phyloP scores from a whole-genome alignment of 1,139 yeast genomes.

The Pneumocystis murina region DNA sequence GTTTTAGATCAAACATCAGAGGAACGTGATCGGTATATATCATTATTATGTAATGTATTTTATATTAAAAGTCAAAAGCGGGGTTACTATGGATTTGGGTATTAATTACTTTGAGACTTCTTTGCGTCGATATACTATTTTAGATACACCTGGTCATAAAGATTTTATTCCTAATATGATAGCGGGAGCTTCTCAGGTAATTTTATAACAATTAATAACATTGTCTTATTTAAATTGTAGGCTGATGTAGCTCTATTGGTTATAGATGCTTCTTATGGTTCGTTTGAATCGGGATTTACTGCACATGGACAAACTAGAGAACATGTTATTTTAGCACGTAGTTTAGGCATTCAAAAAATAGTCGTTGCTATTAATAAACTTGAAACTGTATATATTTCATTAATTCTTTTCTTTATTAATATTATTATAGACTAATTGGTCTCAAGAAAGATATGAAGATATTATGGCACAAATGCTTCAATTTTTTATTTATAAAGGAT shows the following conservation, averaged over 20 bases:
- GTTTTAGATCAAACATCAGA: conserved; percentile 89
- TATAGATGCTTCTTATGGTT: conserved; percentile 65
- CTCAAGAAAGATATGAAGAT: conserved; percentile 44
- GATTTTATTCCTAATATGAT: conserved; percentile 98
- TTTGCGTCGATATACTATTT: conserved; percentile 56
- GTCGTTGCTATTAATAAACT: conserved; percentile 78
- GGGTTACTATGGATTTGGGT: conserved; percentile 89
- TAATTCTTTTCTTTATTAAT: background rate
- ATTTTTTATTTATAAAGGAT: conserved; percentile 55
- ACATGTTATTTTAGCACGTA: conserved; percentile 71
- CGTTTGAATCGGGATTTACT: conserved; percentile 78
- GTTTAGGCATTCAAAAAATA: conserved; percentile 62
- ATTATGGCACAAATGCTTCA: conserved; percentile 44
- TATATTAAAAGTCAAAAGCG: conserved; percentile 24
- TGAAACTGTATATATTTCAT: conserved; percentile 36
- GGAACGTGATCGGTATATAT: conserved; percentile 39
- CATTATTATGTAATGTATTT: background rate
- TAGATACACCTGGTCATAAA: conserved; percentile 97
- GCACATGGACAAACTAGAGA: conserved; percentile 90
- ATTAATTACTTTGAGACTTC: conserved; percentile 67
- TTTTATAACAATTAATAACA: conserved; percentile 25
- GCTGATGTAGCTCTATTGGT: conserved; percentile 57
- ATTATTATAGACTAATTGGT: conserved; percentile 40
- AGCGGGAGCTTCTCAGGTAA: conserved; percentile 83
- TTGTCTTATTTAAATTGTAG: conserved; percentile 31